phyloP scores from a whole-genome alignment of 2,329 filamentous ascomycete genomes.

The Cadophora malorum region DNA sequence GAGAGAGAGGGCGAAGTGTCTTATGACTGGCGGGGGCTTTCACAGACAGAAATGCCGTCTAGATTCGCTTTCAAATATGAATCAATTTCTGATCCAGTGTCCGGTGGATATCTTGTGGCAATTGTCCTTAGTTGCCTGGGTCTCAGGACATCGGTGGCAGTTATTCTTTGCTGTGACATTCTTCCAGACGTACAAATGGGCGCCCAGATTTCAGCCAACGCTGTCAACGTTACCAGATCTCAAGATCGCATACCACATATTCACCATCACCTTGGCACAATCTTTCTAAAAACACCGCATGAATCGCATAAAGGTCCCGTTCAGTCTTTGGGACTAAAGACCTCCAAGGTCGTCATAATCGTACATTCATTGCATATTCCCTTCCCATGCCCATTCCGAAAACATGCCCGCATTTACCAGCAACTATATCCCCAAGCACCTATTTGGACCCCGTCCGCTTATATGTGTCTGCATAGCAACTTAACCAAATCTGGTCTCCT shows the following conservation, averaged over 20 bases:
- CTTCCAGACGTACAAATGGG: too few species aligned
- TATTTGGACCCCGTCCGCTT: neutral
- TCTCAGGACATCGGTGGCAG: too few species aligned
- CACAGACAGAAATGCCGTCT: neutral
- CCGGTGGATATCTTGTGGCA: neutral
- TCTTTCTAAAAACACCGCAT: neutral
- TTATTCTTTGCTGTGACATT: too few species aligned
- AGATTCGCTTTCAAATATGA: neutral
- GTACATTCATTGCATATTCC: conserved; percentile 11
- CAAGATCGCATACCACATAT: neutral
- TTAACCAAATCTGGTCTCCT: conserved; percentile 55
- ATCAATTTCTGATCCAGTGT: neutral
- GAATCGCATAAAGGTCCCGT: neutral
- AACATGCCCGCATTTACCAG: neutral
- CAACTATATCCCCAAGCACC: neutral
- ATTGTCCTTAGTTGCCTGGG: neutral
- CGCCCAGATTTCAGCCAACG: too few species aligned
- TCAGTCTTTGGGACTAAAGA: neutral
- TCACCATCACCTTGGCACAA: neutral
- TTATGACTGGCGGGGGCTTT: neutral
- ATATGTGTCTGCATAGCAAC: conserved; percentile 17
- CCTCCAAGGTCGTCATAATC: neutral
- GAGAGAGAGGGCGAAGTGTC: neutral
- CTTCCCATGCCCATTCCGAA: neutral
- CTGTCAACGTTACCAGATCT: neutral